Base-by-base conservation (phyloP, 495 filamentous ascomycete genomes). In the Elasticomyces elasticus region DNA sequence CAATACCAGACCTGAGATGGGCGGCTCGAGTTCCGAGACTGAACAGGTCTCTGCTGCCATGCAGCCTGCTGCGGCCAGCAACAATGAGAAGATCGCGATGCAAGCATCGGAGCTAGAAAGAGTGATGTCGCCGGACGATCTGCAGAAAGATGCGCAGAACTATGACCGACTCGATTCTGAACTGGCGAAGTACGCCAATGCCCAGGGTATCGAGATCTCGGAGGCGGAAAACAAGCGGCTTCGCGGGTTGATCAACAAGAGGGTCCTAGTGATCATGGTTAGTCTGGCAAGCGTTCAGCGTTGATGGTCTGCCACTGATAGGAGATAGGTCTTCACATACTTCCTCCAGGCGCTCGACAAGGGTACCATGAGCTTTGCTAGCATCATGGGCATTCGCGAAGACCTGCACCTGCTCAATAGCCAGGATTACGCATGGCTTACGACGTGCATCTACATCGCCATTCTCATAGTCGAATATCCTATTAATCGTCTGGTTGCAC, bases 141-240 rank as follows among this genome's bases (percentile, higher is more conserved):
- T 72, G 30, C 64, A 71, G 51, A 77, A 80, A 24, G 72, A 79
- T 15, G 68, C 71, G 13, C 71, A 72, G 42, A 73, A 80, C 56
- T 73, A 72, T 40, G 64, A 70, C 22, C 77, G 74, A 57, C 70
- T 86, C 17, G 83, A 86, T 64, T 69, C 72, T 43, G 83, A 85
- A 61, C 65, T 87, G 25, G 78, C 77, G 56, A 77, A 80, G 62
- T 85, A 86, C 61, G 76, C 76, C 20, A 69, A 71, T 27, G 71
- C 68, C 5, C 72, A 64, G 0, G 62, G 59, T 4, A 66, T 83
- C 27, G 66, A 76, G 1, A 76, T 87, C 53, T 72, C 76, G 11
- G 67, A 73, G 17, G 76, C 69, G 30, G 78, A 79, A 26, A 76
- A 77, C 57, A 71, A 66, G 31, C 71, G 78, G 2, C 69, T 80